phyloP scores from a whole-genome alignment of 306 rosid genomes.

The Quercus cerris region DNA sequence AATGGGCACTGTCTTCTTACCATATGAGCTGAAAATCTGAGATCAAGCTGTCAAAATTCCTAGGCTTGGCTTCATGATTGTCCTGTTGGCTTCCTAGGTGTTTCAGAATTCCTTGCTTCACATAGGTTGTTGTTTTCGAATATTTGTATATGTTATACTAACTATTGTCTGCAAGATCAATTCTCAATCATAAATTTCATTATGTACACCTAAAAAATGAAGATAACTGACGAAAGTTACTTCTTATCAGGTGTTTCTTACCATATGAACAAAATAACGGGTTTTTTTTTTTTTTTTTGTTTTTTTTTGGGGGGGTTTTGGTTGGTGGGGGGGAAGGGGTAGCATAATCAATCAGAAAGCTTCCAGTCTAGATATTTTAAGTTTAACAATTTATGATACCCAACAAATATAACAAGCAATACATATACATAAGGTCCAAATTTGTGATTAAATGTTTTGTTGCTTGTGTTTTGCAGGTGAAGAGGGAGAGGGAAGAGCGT shows the following conservation, averaged over 20 bases:
- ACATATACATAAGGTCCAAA: background rate
- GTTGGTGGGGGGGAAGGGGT: too few species aligned
- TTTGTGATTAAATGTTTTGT: constrained; percentile 15
- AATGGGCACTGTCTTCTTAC: background rate
- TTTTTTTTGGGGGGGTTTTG: too few species aligned
- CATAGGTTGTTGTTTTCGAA: background rate
- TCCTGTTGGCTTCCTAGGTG: background rate
- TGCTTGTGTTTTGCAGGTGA: constrained; percentile 57
- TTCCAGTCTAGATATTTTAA: background rate
- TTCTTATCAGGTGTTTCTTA: background rate
- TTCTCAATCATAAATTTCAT: too few species aligned
- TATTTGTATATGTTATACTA: background rate
- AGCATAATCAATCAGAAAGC: background rate
- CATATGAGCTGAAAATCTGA: background rate
- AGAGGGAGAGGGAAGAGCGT: constrained; percentile 83
- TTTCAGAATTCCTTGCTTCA: background rate
- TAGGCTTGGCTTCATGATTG: background rate
- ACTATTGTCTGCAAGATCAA: background rate
- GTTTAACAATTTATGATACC: background rate
- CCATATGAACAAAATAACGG: background rate
- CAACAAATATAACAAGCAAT: background rate
- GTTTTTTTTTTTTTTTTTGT: too few species aligned
- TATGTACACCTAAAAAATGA: background rate
- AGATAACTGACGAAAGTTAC: background rate
- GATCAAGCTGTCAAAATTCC: background rate